Base-by-base conservation (phyloP, 805 yeast species). In the Metschnikowia matae region DNA sequence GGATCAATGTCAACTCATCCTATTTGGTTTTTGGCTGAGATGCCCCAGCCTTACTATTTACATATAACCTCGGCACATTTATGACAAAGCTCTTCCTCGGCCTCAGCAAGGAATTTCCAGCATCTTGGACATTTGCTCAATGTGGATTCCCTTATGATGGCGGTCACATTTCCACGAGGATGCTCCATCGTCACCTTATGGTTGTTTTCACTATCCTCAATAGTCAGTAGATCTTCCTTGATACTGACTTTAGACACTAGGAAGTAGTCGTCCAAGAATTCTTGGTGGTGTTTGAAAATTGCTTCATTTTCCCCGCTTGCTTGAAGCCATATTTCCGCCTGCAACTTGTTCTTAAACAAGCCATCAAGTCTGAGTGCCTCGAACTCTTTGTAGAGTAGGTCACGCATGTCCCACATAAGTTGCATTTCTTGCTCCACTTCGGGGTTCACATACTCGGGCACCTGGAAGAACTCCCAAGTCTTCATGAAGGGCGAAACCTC, bases 41-140 rank as follows among this genome's bases (percentile, higher is more conserved):
- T 11, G 20, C 4, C 43, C 33, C 17, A 14, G 40, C 15, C 29
- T 35, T 15, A 41, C 58, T 64, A 62, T 57, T 49, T 55, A 59
- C 65, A 58, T 73, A 71, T 61, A 32, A 77, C 83, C 1, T 58
- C 54, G 11, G 68, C 66, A 69, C 98, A 92, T 57, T 94, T 78
- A 1, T 48, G 39, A 65, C 99, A 92, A 29, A 90, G 69, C 1
- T 64, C 65, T 10, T 81, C 81, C 34, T 76, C 82, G 0, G 54
- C 58, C 0, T 61, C 66, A 0, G 95, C 72, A 6, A 79, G 80
- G 62, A 69, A 83, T 61, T 88, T 88, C 99, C 99, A 94, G 68
- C 99, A 94, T 63, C 99, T 79, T 6, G 96, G 96, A 64, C 99
- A 94, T 61, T 90, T 90, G 47, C 69, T 68, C 1, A 71, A 61